Percentiles rank a stretch among this genome's conserved stretches.
Evolutionary conservation across 352 stramenopile genomes (phyloP).

Genomic region (Pseudoperonospora humuli): DNA sequence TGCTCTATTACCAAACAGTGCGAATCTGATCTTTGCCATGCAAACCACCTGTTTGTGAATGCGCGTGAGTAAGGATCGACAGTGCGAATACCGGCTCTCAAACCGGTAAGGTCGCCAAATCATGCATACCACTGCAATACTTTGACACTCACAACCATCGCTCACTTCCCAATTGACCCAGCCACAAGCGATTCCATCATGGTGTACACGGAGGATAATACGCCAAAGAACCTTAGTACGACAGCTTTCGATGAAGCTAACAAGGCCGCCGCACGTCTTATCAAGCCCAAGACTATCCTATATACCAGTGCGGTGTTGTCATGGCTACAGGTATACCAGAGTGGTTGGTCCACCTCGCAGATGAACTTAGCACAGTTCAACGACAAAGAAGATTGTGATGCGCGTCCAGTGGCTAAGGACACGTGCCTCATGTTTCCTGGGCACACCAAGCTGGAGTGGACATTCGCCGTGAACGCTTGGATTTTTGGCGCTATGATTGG

Average conservation of each 20-base stretch:
- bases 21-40: too few species aligned
- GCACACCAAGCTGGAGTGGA: slow-evolving; percentile 34
- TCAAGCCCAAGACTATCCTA: slow-evolving; percentile 30
- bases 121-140: too few species aligned
- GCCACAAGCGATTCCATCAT: too few species aligned
- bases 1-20: too few species aligned
- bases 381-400: slow-evolving; percentile 37
- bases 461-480: slow-evolving; percentile 39
- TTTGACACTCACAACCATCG: too few species aligned
- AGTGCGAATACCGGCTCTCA: too few species aligned
- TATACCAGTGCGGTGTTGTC: slow-evolving; percentile 34
- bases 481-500: slow-evolving; percentile 34
- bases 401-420: slow-evolving; percentile 23
- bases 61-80: too few species aligned
- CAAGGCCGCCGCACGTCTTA: slow-evolving; percentile 13
- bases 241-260: slow-evolving; percentile 11
- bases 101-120: too few species aligned
- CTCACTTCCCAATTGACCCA: too few species aligned
- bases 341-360: slow-evolving; percentile 46
- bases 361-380: slow-evolving; percentile 57
- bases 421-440: slow-evolving; percentile 32
- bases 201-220: too few species aligned
- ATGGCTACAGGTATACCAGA: slow-evolving; percentile 40
- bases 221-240: too few species aligned
- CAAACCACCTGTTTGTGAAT: too few species aligned